These are phyloP conservation scores for Uronychia setigera DNA, from an alignment of 73 alveolate species.

Conservation along the genomic window DNA sequence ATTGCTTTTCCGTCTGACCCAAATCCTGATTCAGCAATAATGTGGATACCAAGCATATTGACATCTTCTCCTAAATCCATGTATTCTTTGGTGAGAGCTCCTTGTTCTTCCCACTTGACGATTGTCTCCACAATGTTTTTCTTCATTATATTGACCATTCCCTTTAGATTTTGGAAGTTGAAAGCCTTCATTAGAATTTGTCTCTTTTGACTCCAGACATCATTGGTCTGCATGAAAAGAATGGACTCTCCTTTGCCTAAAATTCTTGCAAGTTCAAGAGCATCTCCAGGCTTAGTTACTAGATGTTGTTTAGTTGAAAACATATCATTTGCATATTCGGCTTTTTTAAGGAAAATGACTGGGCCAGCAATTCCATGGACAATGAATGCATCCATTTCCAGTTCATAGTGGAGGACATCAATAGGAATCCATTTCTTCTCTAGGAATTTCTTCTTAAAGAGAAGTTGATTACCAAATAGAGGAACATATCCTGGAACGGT, in stretches of 20 bases:
- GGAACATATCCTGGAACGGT: too few relatives aligned
- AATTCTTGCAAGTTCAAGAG: not conserved
- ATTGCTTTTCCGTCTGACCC: not conserved
- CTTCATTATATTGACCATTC: not conserved
- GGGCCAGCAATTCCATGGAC: too few relatives aligned
- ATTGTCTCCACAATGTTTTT: not conserved
- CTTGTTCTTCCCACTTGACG: not conserved
- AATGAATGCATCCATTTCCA: too few relatives aligned
- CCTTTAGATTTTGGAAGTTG: not conserved
- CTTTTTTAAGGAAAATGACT: not conserved
- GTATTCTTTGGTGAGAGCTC: not conserved
- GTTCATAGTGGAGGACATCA: too few relatives aligned
- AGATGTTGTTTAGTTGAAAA: not conserved
- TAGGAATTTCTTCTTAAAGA: too few relatives aligned
- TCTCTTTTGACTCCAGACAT: not conserved
- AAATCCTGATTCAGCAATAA: not conserved
- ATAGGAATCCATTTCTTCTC: too few relatives aligned
- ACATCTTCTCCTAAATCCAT: not conserved
- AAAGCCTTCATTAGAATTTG: not conserved
- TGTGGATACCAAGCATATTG: not conserved
- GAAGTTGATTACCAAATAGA: too few relatives aligned
- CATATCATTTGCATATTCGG: not conserved
- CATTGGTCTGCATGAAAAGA: conserved; percentile 5
- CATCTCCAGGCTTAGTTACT: not conserved
- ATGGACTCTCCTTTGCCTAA: not conserved